A percentile compares a stretch with the other conserved stretches of the same genome.
These are phyloP conservation scores for Coemansia sp. DNA, from an alignment of 371 early-diverging fungal genomes.

Conservation along the genomic window DNA sequence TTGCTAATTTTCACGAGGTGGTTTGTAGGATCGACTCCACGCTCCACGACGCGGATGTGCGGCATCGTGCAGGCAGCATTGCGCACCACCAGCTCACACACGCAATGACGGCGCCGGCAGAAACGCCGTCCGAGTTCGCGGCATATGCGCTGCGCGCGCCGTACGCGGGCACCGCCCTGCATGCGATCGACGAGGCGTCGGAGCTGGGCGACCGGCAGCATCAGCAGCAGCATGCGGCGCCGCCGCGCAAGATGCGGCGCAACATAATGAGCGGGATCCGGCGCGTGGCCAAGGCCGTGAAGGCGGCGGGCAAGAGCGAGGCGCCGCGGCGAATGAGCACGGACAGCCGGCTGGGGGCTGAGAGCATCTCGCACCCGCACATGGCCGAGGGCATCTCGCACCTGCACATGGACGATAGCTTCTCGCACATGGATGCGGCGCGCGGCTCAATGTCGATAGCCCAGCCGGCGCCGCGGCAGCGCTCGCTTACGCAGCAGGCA, in stretches of 20 bases:
- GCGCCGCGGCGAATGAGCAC: neutral
- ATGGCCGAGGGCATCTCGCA: slow-evolving; percentile 1
- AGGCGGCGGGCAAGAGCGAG: slow-evolving; percentile 25
- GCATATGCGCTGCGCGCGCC: slow-evolving; percentile 4
- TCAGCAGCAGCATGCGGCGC: neutral
- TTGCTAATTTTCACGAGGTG: too few species aligned
- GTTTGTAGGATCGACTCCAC: slow-evolving; percentile 19
- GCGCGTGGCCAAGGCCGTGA: slow-evolving; percentile 46
- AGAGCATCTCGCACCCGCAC: slow-evolving; percentile 9
- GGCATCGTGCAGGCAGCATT: slow-evolving; percentile 8
- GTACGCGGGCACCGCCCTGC: slow-evolving; percentile 5
- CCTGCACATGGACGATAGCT: neutral
- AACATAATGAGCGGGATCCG: slow-evolving; percentile 37
- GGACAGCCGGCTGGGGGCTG: neutral
- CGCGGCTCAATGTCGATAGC: too few species aligned
- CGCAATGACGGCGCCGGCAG: neutral
- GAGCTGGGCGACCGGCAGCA: slow-evolving; percentile 2
- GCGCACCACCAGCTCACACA: neutral
- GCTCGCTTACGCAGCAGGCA: slow-evolving; percentile 37
- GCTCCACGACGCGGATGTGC: slow-evolving; percentile 18
- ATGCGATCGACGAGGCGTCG: slow-evolving; percentile 26
- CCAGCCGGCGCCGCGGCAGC: slow-evolving; percentile 23
- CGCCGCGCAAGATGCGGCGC: slow-evolving; percentile 15
- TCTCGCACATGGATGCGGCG: too few species aligned
- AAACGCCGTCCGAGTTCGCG: neutral